phyloP scores from a whole-genome alignment of 2,329 filamentous ascomycete genomes.

The Colletotrichum neosansevieriae region DNA sequence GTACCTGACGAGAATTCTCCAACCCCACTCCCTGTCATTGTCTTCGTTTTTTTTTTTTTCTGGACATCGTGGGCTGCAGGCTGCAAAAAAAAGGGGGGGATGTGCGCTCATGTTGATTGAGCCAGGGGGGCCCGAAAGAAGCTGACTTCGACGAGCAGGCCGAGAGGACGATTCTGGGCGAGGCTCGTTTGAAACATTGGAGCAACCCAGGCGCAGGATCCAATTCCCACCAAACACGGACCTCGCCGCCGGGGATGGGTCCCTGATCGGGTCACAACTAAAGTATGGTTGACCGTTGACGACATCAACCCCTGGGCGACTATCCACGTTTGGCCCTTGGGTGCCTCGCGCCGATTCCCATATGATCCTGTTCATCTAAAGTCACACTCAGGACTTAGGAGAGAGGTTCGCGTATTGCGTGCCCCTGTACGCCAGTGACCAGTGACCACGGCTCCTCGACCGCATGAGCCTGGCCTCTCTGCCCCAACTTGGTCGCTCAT shows the following conservation, averaged over 20 bases:
- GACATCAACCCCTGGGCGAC: slow-evolving; percentile 28
- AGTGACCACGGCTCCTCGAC: no score
- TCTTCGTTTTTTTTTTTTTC: not conserved
- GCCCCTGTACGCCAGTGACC: no score
- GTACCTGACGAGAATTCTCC: not conserved
- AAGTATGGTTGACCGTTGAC: slow-evolving; percentile 31
- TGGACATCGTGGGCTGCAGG: slow-evolving; percentile 5
- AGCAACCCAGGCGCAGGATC: slow-evolving; percentile 6
- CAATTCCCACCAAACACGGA: slow-evolving; percentile 10
- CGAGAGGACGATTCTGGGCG: slow-evolving; percentile 7
- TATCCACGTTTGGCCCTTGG: slow-evolving; percentile 8
- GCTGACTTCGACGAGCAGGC: not conserved
- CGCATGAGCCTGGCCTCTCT: slow-evolving; percentile 10
- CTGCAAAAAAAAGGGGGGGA: slow-evolving; percentile 19
- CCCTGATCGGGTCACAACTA: slow-evolving; percentile 24
- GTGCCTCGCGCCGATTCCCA: slow-evolving; percentile 18
- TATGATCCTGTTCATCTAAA: slow-evolving; percentile 39
- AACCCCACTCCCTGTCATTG: slow-evolving; percentile 3
- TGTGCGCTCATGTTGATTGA: not conserved
- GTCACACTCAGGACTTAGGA: no score
- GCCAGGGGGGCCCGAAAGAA: slow-evolving; percentile 11
- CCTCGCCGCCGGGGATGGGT: slow-evolving; percentile 14
- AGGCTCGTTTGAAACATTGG: slow-evolving; percentile 27
- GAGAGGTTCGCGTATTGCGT: not conserved
- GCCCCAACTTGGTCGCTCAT: slow-evolving; percentile 28